Conservation (phyloP, 2,329 filamentous ascomycete species). For the Xylaria multiplex region DNA sequence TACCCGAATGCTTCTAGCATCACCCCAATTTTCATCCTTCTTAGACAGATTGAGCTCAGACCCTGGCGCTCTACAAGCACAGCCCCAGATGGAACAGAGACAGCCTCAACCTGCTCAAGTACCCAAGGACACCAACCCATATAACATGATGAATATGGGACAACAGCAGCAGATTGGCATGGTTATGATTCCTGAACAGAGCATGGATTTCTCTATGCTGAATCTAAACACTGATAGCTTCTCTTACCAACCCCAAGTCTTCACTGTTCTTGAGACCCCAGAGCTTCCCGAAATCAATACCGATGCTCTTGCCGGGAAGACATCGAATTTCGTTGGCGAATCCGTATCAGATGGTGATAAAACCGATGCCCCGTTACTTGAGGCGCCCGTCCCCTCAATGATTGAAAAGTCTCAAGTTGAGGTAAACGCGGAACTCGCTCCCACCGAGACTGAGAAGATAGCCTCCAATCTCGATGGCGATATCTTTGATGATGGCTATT, state of each 20-base stretch:
- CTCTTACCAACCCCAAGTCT: constrained; percentile 76
- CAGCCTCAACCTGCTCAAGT: constrained; percentile 60
- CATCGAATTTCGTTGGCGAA: constrained; percentile 63
- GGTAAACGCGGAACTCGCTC: constrained; percentile 42
- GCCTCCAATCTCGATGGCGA: constrained; percentile 59
- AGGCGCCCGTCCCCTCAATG: constrained; percentile 53
- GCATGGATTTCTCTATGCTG: constrained; percentile 79
- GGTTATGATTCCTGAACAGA: constrained; percentile 83
- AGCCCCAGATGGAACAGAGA: constrained; percentile 54
- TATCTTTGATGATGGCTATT: constrained; percentile 60
- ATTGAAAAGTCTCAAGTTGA: constrained; percentile 49
- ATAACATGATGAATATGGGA: constrained; percentile 61
- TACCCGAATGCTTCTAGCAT: constrained; percentile 82
- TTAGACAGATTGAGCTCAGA: constrained; percentile 75
- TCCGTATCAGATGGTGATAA: constrained; percentile 61
- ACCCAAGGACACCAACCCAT: constrained; percentile 74
- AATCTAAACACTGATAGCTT: constrained; percentile 63
- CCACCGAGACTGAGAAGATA: constrained; percentile 45
- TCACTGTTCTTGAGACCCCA: constrained; percentile 76
- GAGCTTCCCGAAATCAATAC: constrained; percentile 72
- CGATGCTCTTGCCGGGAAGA: constrained; percentile 76
- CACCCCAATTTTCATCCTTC: constrained; percentile 83
- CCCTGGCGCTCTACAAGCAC: constrained; percentile 56
- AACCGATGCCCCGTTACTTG: constrained; percentile 64
- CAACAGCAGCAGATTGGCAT: constrained; percentile 78